These are phyloP conservation scores for Neurospora crassa DNA, from an alignment of 2,329 filamentous ascomycete genomes.

Conservation along the genomic window DNA sequence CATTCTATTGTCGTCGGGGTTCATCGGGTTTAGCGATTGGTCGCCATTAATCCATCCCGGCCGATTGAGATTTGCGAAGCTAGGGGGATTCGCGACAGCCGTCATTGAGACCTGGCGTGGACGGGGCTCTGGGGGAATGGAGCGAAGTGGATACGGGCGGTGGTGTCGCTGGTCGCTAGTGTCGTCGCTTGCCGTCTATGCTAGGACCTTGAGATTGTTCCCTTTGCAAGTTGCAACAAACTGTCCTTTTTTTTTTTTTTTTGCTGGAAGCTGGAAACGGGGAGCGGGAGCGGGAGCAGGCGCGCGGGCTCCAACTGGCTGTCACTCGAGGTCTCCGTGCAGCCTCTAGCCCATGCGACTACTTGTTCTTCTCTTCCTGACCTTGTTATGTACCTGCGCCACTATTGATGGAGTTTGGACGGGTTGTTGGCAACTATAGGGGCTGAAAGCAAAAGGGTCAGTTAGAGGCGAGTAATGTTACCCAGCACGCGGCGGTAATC, in stretches of 20 bases:
- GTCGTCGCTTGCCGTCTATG: not conserved
- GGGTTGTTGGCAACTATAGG: not conserved
- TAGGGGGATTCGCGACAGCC: constrained; percentile 56
- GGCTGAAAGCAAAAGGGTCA: not conserved
- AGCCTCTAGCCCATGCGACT: not conserved
- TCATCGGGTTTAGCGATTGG: constrained; percentile 54
- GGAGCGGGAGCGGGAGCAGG: not conserved
- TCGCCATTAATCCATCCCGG: constrained; percentile 56
- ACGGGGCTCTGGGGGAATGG: constrained; percentile 10
- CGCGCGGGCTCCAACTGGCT: not conserved
- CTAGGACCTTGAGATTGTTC: not conserved
- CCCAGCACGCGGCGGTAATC: not conserved
- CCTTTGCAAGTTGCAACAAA: not conserved
- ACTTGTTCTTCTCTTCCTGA: not conserved
- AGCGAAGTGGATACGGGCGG: constrained; percentile 12
- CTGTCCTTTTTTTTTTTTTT: not conserved
- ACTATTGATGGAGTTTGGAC: not conserved
- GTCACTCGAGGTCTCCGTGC: not conserved
- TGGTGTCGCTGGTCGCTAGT: not conserved
- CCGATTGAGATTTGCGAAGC: constrained; percentile 53
- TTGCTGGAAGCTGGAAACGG: not conserved
- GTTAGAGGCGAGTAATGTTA: not conserved
- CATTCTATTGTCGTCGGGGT: constrained; percentile 65
- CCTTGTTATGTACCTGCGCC: not conserved
- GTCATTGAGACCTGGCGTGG: constrained; percentile 43